Conservation (phyloP, 2,329 filamentous ascomycete genomes). For the Nemania sp. region DNA sequence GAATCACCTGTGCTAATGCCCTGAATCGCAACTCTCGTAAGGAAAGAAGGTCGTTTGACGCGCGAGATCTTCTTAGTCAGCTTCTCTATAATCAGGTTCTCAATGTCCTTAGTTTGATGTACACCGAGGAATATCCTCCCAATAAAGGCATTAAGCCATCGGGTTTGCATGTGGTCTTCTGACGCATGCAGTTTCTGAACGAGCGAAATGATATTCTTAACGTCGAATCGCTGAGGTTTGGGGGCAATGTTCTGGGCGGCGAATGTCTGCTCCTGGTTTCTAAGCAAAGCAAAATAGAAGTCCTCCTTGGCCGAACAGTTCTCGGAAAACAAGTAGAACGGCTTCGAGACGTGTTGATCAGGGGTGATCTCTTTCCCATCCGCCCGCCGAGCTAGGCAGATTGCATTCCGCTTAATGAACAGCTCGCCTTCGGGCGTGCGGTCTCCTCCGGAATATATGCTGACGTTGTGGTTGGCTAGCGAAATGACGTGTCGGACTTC, state of each 20-base stretch:
- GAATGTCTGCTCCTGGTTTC: slow-evolving; percentile 75
- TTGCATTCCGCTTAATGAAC: slow-evolving; percentile 92
- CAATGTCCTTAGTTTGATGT: slow-evolving; percentile 82
- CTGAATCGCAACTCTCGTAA: slow-evolving; percentile 81
- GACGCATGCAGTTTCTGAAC: slow-evolving; percentile 91
- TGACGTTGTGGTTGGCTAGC: slow-evolving; percentile 82
- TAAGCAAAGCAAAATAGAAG: slow-evolving; percentile 91
- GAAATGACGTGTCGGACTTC: slow-evolving; percentile 97
- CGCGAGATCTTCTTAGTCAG: slow-evolving; percentile 95
- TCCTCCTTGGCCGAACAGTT: slow-evolving; percentile 97
- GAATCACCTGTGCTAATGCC: slow-evolving; percentile 85
- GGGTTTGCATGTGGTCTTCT: slow-evolving; percentile 85
- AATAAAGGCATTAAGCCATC: slow-evolving; percentile 92
- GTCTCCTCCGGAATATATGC: slow-evolving; percentile 80
- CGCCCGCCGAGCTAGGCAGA: slow-evolving; percentile 73
- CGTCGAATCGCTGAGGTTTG: slow-evolving; percentile 75
- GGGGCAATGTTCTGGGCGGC: slow-evolving; percentile 63
- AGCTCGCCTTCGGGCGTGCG: slow-evolving; percentile 86
- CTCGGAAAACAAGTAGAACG: slow-evolving; percentile 93
- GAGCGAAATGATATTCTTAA: slow-evolving; percentile 83
- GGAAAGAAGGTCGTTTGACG: slow-evolving; percentile 88
- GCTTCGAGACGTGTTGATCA: slow-evolving; percentile 67
- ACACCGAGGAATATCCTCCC: slow-evolving; percentile 86
- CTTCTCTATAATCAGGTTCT: slow-evolving; percentile 79
- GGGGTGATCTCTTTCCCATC: slow-evolving; percentile 59